phyloP scores from a whole-genome alignment of 2,329 filamentous ascomycete species.

The Magnaporthiopsis incrustans region DNA sequence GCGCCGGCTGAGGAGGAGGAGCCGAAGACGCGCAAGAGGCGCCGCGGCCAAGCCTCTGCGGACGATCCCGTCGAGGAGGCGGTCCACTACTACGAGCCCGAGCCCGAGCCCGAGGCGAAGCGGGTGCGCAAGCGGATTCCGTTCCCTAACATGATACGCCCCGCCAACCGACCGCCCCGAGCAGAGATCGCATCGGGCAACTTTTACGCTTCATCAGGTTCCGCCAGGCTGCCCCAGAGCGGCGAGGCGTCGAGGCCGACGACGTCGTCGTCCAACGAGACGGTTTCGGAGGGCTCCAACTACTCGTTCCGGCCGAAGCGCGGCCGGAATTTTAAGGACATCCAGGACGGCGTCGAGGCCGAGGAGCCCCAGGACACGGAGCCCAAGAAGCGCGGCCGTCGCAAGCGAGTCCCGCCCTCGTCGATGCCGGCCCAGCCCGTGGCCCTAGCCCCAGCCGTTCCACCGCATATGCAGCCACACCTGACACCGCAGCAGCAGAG shows the following conservation, averaged over 20 bases:
- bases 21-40: constrained; percentile 5
- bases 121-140: constrained; percentile 3
- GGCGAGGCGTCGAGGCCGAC: constrained; percentile 37
- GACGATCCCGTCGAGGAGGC: background rate
- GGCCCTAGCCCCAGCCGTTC: constrained; percentile 1
- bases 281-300: constrained; percentile 40
- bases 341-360: constrained; percentile 30
- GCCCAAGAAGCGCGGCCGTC: constrained; percentile 15
- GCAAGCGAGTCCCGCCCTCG: constrained; percentile 11
- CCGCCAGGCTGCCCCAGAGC: constrained; percentile 18
- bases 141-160: constrained; percentile 3
- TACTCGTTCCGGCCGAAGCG: constrained; percentile 48
- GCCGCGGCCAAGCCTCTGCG: background rate
- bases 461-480: constrained; percentile 3
- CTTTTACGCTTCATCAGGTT: constrained; percentile 29
- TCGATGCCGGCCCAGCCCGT: constrained; percentile 1
- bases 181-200: constrained; percentile 31
- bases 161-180: constrained; percentile 4
- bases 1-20: constrained; percentile 1
- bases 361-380: constrained; percentile 16
- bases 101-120: constrained; percentile 4
- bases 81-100: constrained; percentile 1
- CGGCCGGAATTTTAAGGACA: constrained; percentile 44
- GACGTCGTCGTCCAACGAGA: constrained; percentile 41
- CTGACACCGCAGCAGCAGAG: background rate